These are phyloP conservation scores for Endogone sp. DNA, from an alignment of 192 early-diverging fungal genomes.

Conservation along the genomic window DNA sequence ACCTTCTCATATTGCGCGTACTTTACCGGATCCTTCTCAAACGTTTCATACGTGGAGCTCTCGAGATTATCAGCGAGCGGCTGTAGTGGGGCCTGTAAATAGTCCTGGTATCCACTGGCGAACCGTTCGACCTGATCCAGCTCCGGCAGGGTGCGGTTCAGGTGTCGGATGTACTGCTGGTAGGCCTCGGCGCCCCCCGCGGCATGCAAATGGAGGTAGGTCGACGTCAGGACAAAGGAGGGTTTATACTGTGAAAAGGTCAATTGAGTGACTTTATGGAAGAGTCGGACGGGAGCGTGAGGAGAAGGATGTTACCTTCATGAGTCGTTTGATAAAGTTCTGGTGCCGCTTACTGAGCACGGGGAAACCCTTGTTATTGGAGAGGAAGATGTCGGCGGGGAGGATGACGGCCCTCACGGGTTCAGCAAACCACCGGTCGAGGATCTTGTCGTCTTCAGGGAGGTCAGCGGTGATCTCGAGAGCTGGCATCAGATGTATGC, in stretches of 20 bases:
- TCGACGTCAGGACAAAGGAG: conserved; percentile 5
- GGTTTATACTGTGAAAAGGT: conserved; percentile 12
- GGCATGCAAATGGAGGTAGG: conserved; percentile 20
- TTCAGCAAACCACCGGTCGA: conserved; percentile 81
- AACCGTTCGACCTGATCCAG: conserved; percentile 65
- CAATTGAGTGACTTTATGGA: too few species aligned
- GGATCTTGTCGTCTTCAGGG: conserved; percentile 40
- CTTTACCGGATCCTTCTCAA: conserved; percentile 94
- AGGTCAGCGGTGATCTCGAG: conserved; percentile 51
- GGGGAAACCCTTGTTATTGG: conserved; percentile 81
- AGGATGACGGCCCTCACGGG: conserved; percentile 78
- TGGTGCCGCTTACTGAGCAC: conserved; percentile 84
- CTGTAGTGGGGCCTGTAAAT: conserved; percentile 76
- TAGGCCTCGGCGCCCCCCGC: conserved; percentile 52
- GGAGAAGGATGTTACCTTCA: conserved; percentile 17
- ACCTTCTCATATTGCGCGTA: conserved; percentile 87
- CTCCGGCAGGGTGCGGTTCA: conserved; percentile 60
- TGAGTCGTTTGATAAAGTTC: conserved; percentile 51
- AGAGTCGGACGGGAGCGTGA: too few species aligned
- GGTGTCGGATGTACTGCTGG: conserved; percentile 75
- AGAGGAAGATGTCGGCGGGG: conserved; percentile 66
- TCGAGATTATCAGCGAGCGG: conserved; percentile 96
- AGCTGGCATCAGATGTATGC: conserved; percentile 41
- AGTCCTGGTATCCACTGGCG: conserved; percentile 87
- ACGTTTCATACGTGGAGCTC: conserved; percentile 91